A percentile compares a stretch with the other conserved stretches of the same genome.
Conservation (phyloP, 345 rosid genomes). For the Camelina hispida region DNA sequence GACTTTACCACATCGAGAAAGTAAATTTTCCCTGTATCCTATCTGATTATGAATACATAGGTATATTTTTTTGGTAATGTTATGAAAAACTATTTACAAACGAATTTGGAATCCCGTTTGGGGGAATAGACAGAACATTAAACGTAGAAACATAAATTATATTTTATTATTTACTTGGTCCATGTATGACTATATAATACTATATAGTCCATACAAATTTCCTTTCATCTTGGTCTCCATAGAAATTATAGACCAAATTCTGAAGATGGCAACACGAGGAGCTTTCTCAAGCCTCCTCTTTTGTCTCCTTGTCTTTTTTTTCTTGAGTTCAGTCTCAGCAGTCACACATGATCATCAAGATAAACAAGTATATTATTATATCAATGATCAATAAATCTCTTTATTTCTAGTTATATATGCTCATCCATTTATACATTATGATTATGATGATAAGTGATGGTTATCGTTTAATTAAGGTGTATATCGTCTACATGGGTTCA, state of each 20-base stretch:
- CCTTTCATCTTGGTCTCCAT: not conserved
- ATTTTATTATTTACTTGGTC: not conserved
- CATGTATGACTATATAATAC: not conserved
- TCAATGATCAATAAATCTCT: not conserved
- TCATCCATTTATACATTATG: not conserved
- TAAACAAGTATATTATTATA: constrained; percentile 3
- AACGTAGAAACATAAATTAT: not conserved
- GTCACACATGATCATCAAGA: constrained; percentile 23
- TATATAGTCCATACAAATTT: not conserved
- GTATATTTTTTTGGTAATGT: not conserved
- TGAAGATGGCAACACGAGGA: constrained; percentile 23
- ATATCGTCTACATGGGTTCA: constrained; percentile 41
- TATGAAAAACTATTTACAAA: too few relatives aligned
- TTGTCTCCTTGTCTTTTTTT: not conserved
- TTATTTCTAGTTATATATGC: not conserved
- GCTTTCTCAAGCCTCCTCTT: constrained; percentile 23
- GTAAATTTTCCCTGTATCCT: not conserved
- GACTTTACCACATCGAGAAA: not conserved
- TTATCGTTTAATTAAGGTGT: constrained; percentile 19
- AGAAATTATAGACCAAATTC: constrained; percentile 6
- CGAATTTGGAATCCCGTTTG: not conserved
- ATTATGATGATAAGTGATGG: constrained; percentile 8
- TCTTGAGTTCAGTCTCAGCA: constrained; percentile 19
- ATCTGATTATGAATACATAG: not conserved
- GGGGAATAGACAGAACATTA: not conserved